Evolutionary conservation across 805 yeast genomes (phyloP).

Genomic region (Yarrowia divulgata): DNA sequence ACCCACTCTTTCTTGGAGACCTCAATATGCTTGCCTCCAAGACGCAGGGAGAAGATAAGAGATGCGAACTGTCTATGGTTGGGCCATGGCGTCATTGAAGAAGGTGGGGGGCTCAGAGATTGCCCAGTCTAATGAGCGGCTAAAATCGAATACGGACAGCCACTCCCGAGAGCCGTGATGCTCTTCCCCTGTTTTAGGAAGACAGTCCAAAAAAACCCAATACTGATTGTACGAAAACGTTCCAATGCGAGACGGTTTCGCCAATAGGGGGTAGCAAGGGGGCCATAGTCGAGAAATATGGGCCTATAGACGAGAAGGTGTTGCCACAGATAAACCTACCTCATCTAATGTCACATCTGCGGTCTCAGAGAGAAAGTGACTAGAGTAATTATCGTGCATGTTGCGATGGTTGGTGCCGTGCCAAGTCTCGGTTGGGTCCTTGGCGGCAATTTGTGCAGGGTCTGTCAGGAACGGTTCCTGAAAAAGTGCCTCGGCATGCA

Average conservation of each 20-base stretch:
- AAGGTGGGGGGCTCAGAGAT: background rate
- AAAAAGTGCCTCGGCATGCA: conserved; percentile 15
- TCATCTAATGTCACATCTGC: conserved; percentile 15
- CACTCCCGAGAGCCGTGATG: background rate
- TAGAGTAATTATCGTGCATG: too few relatives aligned
- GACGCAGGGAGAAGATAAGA: conserved; percentile 28
- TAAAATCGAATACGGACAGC: background rate
- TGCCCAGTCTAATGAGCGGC: background rate
- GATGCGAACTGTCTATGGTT: background rate
- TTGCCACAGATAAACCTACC: background rate
- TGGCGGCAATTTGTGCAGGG: conserved; percentile 19
- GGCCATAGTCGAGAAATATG: background rate
- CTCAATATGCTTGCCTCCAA: background rate
- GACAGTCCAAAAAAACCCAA: conserved; percentile 12
- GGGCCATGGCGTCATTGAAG: background rate
- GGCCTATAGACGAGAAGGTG: too few relatives aligned
- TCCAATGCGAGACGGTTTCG: background rate
- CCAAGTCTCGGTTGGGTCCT: conserved; percentile 13
- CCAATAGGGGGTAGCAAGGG: background rate
- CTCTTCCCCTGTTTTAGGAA: background rate
- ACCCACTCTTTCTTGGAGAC: conserved; percentile 14
- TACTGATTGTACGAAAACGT: background rate
- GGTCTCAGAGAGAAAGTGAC: too few relatives aligned
- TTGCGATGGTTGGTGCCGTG: conserved; percentile 17
- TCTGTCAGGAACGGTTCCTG: conserved; percentile 27